Evolutionary conservation across 805 yeast genomes (phyloP).

Genomic region (Candida oleophila): DNA sequence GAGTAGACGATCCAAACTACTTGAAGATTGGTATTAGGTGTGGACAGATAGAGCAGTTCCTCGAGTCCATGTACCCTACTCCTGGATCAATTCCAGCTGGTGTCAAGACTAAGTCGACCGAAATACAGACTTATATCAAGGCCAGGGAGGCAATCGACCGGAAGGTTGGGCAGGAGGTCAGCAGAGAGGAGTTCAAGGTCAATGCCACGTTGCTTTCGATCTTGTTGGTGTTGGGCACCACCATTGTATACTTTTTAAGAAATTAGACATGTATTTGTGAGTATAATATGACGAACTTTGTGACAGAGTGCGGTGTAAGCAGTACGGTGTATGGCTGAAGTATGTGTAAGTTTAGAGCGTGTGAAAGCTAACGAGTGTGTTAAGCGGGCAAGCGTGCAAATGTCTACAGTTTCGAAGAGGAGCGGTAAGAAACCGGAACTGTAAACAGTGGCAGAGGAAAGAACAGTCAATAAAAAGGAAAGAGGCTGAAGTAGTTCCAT

Average conservation of each 20-base stretch:
- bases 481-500: too few species aligned
- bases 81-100: constrained; percentile 54
- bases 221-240: constrained; percentile 5
- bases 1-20: constrained; percentile 83
- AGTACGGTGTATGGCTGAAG: too few species aligned
- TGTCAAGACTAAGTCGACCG: constrained; percentile 31
- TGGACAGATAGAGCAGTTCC: constrained; percentile 85
- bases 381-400: too few species aligned
- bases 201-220: constrained; percentile 6
- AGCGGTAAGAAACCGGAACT: too few species aligned
- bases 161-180: constrained; percentile 17
- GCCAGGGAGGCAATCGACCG: constrained; percentile 43
- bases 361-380: too few species aligned
- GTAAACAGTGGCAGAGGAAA: too few species aligned
- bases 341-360: too few species aligned
- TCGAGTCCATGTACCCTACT: constrained; percentile 71
- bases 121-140: constrained; percentile 34
- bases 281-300: too few species aligned
- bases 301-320: too few species aligned
- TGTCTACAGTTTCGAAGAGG: too few species aligned
- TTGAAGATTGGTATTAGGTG: constrained; percentile 79
- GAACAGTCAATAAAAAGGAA: too few species aligned
- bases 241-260: constrained; percentile 2
- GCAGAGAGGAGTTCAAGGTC: constrained; percentile 19
- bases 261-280: too few species aligned